phyloP scores from a whole-genome alignment of 2,329 filamentous ascomycete species.

The Trichoderma sp. region DNA sequence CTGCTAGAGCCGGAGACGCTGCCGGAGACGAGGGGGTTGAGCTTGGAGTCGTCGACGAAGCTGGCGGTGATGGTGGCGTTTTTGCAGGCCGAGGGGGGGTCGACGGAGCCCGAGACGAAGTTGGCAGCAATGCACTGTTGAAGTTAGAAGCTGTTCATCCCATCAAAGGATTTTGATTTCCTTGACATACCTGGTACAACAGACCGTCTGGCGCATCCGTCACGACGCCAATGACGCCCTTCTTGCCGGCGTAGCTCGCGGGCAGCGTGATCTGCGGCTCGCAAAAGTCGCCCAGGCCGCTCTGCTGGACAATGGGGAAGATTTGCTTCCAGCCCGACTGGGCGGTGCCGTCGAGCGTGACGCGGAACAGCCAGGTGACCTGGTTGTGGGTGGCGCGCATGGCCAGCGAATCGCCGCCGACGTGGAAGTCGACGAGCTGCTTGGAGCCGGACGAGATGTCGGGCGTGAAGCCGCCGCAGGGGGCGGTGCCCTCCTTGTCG shows the following conservation, averaged over 20 bases:
- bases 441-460: slow-evolving; percentile 46
- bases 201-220: slow-evolving; percentile 58
- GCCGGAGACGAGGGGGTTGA: slow-evolving; percentile 41
- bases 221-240: slow-evolving; percentile 58
- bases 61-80: slow-evolving; percentile 43
- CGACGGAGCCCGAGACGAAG: slow-evolving; percentile 53
- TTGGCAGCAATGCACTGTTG: slow-evolving; percentile 58
- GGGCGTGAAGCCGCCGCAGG: slow-evolving; percentile 60
- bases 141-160: background rate
- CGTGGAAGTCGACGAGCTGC: slow-evolving; percentile 58
- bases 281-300: slow-evolving; percentile 59
- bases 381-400: slow-evolving; percentile 55
- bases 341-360: slow-evolving; percentile 55
- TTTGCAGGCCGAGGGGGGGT: slow-evolving; percentile 41
- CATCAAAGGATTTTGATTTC: background rate
- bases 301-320: slow-evolving; percentile 58
- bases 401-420: slow-evolving; percentile 58
- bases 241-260: slow-evolving; percentile 55
- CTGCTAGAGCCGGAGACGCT: slow-evolving; percentile 20
- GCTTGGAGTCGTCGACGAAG: slow-evolving; percentile 41
- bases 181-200: slow-evolving; percentile 59
- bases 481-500: slow-evolving; percentile 49
- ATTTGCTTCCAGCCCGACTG: slow-evolving; percentile 58
- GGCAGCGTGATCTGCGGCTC: slow-evolving; percentile 54
- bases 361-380: slow-evolving; percentile 61